A percentile compares a stretch with the other conserved stretches of the same genome.
Conservation (phyloP, 2,329 filamentous ascomycete species). For the Fusarium acutatum region DNA sequence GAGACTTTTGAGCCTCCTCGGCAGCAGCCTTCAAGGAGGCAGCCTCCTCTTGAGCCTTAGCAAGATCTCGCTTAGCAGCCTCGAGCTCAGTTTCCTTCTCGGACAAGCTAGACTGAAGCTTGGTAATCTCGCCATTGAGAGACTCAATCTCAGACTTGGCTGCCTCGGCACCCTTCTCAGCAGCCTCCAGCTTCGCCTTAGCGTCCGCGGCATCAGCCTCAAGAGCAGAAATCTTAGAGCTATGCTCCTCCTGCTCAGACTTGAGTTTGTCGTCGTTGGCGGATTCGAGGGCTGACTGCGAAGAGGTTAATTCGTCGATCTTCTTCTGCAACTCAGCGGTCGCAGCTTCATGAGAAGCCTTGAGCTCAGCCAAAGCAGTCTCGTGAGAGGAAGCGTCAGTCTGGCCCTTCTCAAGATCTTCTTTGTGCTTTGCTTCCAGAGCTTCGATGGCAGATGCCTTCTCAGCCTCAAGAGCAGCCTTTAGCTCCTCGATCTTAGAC, state of each 20-base stretch:
- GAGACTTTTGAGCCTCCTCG: conserved; percentile 56
- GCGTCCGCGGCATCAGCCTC: conserved; percentile 63
- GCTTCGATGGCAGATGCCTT: conserved; percentile 58
- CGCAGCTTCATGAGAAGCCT: conserved; percentile 57
- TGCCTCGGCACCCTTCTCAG: conserved; percentile 55
- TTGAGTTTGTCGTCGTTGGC: conserved; percentile 56
- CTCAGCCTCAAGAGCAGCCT: conserved; percentile 58
- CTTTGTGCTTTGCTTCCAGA: conserved; percentile 62
- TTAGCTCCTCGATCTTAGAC: conserved; percentile 59
- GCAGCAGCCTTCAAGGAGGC: conserved; percentile 59
- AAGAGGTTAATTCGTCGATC: conserved; percentile 61
- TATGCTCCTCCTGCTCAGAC: conserved; percentile 55
- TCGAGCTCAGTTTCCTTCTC: conserved; percentile 58
- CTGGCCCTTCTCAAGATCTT: conserved; percentile 58
- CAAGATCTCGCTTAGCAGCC: conserved; percentile 51
- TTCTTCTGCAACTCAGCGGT: conserved; percentile 62
- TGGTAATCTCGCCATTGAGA: conserved; percentile 51
- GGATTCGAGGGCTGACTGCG: conserved; percentile 55
- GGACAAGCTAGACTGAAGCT: conserved; percentile 52
- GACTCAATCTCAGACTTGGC: conserved; percentile 56
- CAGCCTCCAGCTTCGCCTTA: conserved; percentile 56
- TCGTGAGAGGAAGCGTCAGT: conserved; percentile 57
- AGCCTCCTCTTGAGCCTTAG: conserved; percentile 57
- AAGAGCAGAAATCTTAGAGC: conserved; percentile 57
- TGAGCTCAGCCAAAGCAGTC: conserved; percentile 59